phyloP scores from a whole-genome alignment of 1,284 basidiomycete species.

The Trametes versicolor region DNA sequence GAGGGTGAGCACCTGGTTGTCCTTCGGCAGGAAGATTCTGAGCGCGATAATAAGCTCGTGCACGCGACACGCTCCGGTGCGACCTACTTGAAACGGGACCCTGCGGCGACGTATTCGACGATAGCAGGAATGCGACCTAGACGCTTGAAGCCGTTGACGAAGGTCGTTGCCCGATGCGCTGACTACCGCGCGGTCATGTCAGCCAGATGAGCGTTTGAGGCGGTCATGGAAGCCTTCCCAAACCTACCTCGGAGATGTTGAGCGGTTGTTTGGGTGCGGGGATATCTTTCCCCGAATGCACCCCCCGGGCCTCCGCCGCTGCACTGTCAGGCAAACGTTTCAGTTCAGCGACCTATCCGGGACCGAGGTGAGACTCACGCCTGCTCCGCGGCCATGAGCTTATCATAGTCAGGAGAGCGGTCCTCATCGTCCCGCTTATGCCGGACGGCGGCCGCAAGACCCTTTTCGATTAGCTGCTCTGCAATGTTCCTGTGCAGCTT shows the following conservation, averaged over 20 bases:
- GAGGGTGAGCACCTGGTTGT: constrained; percentile 90
- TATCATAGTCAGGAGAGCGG: constrained; percentile 93
- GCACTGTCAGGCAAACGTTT: constrained; percentile 60
- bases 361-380: constrained; percentile 58
- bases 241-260: constrained; percentile 87
- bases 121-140: constrained; percentile 84
- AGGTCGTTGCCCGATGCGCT: constrained; percentile 80
- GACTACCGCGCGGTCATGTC: constrained; percentile 53
- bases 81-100: constrained; percentile 90
- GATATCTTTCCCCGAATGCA: constrained; percentile 94
- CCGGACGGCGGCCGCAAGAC: constrained; percentile 89
- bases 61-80: not conserved
- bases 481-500: constrained; percentile 77
- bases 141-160: constrained; percentile 93
- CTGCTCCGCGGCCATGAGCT: constrained; percentile 95
- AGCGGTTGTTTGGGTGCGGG: constrained; percentile 74
- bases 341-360: constrained; percentile 3
- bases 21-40: constrained; percentile 88
- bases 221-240: constrained; percentile 17
- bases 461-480: constrained; percentile 93
- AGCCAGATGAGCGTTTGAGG: not conserved
- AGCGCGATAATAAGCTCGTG: constrained; percentile 1
- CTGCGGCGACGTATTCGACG: constrained; percentile 94
- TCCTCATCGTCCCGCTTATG: constrained; percentile 97
- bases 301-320: constrained; percentile 80